Evolutionary conservation across 371 early-diverging fungal genomes (phyloP).

Genomic region (Syncephalastrum contaminatum): DNA sequence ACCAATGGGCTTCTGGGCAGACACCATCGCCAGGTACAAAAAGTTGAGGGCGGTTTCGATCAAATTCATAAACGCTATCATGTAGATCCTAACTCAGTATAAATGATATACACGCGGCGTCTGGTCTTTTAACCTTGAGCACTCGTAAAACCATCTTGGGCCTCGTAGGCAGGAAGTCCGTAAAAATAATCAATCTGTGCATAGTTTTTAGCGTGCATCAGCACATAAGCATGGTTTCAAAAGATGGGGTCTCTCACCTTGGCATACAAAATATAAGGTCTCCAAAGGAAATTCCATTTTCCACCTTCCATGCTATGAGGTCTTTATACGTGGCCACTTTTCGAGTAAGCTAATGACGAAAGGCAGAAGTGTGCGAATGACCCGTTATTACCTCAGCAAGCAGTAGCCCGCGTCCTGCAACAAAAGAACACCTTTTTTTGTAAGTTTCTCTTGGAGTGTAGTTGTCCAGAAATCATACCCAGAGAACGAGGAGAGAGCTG

Average conservation of each 20-base stretch:
- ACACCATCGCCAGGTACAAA: constrained; percentile 19
- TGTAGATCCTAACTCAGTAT: background rate
- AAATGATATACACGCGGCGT: background rate
- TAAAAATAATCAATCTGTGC: constrained; percentile 40
- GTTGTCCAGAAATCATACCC: constrained; percentile 15
- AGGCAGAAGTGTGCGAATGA: background rate
- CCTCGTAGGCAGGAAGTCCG: constrained; percentile 27
- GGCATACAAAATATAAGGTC: constrained; percentile 37
- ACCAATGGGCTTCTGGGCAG: constrained; percentile 10
- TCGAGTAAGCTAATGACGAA: too few species aligned
- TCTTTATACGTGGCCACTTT: constrained; percentile 8
- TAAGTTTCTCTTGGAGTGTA: background rate
- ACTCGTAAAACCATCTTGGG: constrained; percentile 37
- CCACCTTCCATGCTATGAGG: constrained; percentile 44
- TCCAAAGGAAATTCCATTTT: constrained; percentile 29
- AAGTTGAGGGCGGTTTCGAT: constrained; percentile 31
- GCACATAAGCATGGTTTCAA: background rate
- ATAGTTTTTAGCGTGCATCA: background rate
- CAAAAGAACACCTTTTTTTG: background rate
- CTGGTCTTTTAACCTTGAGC: constrained; percentile 34
- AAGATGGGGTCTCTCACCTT: constrained; percentile 15
- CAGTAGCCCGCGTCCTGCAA: constrained; percentile 39
- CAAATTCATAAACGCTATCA: constrained; percentile 33
- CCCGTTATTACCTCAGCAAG: constrained; percentile 25
- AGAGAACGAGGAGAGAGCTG: constrained; percentile 26